Evolutionary conservation across 2,329 filamentous ascomycete species (phyloP).

Genomic region (Aspergillus sp.): DNA sequence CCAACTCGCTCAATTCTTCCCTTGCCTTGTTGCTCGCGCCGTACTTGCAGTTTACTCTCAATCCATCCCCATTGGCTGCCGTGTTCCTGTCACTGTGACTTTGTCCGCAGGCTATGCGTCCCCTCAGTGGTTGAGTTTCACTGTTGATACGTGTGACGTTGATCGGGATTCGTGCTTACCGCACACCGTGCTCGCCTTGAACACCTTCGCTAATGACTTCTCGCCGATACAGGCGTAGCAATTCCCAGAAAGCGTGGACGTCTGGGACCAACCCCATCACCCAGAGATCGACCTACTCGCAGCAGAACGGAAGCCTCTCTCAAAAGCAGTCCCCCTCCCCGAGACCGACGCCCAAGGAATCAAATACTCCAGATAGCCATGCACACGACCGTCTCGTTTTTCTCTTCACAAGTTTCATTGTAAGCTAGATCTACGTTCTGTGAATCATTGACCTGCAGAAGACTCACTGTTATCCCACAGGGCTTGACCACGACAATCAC

Average conservation of each 20-base stretch:
- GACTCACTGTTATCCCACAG: conserved; percentile 39
- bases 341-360: conserved; percentile 47
- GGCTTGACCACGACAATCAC: conserved; percentile 57
- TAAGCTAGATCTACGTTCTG: conserved; percentile 38
- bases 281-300: conserved; percentile 50
- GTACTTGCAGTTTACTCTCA: neutral
- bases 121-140: no score
- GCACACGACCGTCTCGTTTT: conserved; percentile 61
- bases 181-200: neutral
- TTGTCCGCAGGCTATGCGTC: conserved; percentile 1
- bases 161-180: neutral
- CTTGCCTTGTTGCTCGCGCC: conserved; percentile 5
- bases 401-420: conserved; percentile 58
- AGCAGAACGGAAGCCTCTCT: conserved; percentile 55
- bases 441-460: neutral
- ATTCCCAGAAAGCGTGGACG: conserved; percentile 60
- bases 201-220: conserved; percentile 21
- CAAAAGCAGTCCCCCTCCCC: conserved; percentile 41
- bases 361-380: conserved; percentile 56
- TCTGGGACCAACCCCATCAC: conserved; percentile 62
- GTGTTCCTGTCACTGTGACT: neutral
- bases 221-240: conserved; percentile 46
- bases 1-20: neutral
- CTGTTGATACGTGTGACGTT: no score
- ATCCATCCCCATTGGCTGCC: neutral